Conservation (phyloP, 148 eudicot species). For the Salicornia ramosissima region DNA sequence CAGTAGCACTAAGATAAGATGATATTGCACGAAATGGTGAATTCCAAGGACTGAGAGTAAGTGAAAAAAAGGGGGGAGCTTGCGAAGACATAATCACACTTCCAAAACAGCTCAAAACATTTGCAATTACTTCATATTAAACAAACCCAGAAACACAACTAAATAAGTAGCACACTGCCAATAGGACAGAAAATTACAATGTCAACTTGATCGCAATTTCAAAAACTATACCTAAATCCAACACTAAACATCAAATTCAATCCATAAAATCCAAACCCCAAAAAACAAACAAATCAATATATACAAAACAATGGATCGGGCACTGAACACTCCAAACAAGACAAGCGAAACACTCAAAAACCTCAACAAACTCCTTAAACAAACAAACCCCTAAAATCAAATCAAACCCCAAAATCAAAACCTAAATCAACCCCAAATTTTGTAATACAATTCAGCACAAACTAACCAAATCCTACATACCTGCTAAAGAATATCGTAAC, state of each 20-base stretch:
- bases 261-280: neutral
- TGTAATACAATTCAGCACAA: conserved; percentile 6
- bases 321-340: conserved; percentile 20
- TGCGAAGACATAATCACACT: too few species aligned
- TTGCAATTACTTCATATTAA: neutral
- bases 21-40: too few species aligned
- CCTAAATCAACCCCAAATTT: conserved; percentile 32
- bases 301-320: conserved; percentile 39
- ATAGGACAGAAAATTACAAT: conserved; percentile 5
- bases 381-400: conserved; percentile 22
- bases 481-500: conserved; percentile 2
- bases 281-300: conserved; percentile 23
- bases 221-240: conserved; percentile 5
- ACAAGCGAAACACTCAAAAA: conserved; percentile 18
- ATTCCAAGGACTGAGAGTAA: too few species aligned
- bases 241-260: conserved; percentile 7
- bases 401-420: conserved; percentile 27
- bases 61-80: too few species aligned
- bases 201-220: neutral
- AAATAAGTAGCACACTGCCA: conserved; percentile 3
- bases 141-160: neutral
- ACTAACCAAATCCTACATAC: conserved; percentile 9
- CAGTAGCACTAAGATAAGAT: too few species aligned
- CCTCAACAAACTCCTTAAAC: conserved; percentile 16
- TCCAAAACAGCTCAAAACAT: neutral